Evolutionary conservation across 139 green algal genomes (phyloP).

Genomic region (Dunaliella sp.): DNA sequence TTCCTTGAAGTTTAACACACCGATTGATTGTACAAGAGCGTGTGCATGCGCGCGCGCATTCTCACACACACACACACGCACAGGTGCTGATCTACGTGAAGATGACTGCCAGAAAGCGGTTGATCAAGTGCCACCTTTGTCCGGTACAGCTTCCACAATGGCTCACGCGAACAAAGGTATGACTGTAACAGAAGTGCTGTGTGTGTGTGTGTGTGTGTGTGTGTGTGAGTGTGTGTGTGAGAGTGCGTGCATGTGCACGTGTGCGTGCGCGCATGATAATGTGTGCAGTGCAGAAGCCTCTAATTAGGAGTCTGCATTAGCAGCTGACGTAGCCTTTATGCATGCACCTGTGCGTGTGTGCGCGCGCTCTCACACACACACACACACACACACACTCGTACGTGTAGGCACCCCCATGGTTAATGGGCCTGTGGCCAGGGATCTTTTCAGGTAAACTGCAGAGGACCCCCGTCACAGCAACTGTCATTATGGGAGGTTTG

Average conservation of each 20-base stretch:
- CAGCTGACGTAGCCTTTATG: too few relatives aligned
- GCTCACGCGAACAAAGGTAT: background rate
- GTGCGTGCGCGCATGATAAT: too few relatives aligned
- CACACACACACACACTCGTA: background rate
- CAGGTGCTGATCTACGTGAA: background rate
- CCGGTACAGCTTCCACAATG: background rate
- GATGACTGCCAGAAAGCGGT: too few relatives aligned
- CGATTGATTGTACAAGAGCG: background rate
- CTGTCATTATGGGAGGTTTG: too few relatives aligned
- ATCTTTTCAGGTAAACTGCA: constrained; percentile 41
- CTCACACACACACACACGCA: background rate
- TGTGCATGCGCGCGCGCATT: too few relatives aligned
- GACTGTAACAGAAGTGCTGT: background rate
- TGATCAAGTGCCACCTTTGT: background rate
- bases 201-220: background rate
- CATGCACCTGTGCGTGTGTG: background rate
- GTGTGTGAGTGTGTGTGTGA: background rate
- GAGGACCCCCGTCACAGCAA: too few relatives aligned
- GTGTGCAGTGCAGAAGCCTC: too few relatives aligned
- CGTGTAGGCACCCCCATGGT: background rate
- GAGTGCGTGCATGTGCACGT: too few relatives aligned
- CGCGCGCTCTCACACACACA: background rate
- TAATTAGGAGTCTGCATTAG: too few relatives aligned
- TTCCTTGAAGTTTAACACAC: background rate
- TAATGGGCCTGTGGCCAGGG: constrained; percentile 4